phyloP scores from a whole-genome alignment of 139 green algal species.

The Raphidocelis subcapitata region DNA sequence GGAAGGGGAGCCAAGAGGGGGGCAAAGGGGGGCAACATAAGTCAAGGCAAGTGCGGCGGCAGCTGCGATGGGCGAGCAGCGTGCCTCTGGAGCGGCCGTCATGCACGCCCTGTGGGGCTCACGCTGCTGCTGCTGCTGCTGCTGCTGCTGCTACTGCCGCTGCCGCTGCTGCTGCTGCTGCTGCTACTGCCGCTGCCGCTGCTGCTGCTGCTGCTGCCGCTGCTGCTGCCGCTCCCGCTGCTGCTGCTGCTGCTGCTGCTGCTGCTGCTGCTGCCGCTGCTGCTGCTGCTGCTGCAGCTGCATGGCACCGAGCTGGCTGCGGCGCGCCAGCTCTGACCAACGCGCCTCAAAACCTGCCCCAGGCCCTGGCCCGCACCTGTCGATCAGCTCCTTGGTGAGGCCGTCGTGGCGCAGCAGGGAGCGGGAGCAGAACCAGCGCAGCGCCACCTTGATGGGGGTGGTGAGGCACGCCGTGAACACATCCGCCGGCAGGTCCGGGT shows the following conservation, averaged over 20 bases:
- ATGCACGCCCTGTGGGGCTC: not conserved
- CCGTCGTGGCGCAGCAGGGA: slow-evolving; percentile 62
- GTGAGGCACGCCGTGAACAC: slow-evolving; percentile 98
- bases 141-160: not conserved
- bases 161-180: not conserved
- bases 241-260: not conserved
- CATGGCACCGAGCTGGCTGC: not conserved
- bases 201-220: not conserved
- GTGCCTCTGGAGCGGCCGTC: not conserved
- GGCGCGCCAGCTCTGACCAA: not conserved
- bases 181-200: not conserved
- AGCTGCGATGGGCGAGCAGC: not conserved
- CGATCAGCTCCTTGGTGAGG: slow-evolving; percentile 79
- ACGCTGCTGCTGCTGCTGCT: no score
- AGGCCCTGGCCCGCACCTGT: no score
- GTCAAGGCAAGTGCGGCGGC: not conserved
- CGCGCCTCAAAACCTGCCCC: no score
- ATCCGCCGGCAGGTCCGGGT: slow-evolving; percentile 90
- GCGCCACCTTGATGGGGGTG: slow-evolving; percentile 96
- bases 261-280: not conserved
- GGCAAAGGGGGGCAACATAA: not conserved
- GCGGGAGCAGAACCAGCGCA: slow-evolving; percentile 82
- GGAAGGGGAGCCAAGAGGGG: no score
- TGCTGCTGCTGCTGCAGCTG: slow-evolving; percentile 1
- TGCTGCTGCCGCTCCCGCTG: no score